Evolutionary conservation across 23 red algal species (phyloP), one percentile per base, ranked within the genome.

Genomic region (Agarophyton chilense): DNA sequence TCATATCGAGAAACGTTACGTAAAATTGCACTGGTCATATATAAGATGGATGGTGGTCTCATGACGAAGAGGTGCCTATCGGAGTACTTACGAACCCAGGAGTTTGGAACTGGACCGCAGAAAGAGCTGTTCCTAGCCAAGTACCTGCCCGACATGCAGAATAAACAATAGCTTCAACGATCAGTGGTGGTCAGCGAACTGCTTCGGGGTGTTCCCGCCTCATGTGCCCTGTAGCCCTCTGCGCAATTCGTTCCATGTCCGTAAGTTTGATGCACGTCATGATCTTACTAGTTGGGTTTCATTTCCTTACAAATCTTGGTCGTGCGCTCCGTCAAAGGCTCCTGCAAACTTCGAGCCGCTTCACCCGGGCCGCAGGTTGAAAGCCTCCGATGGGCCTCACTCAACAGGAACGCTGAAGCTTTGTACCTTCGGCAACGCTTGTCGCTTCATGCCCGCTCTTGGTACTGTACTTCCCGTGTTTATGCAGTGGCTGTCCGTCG

Each of bases 31-130:
- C 13, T 88, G 33, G 72, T 75, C 62, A 60, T 88, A 44, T 88
- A 88, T 53, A 75, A 75, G 35, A 88, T 77, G 55, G 83, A 88
- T 36, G 83, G 83, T 25, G 83, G 83, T 57, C 67, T 88, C 9
- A 88, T 88, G 83, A 88, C 83, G 7, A 88, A 88, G 71, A 54
- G 83, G 72, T 88, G 83, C 47, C 62, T 88, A 11, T 88, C 83
- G 4, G 83, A 88, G 54, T 88, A 88, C 35, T 60, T 88, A 19
- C 32, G 83, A 42, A 88, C 83, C 31, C 83, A 88, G 71, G 83
- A 88, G 51, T 88, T 88, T 44, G 83, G 83, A 9, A 88, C 64
- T 16, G 83, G 83, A 51, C 83, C 83, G 7, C 83, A 88, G 45
- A 88, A 88, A 57, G 83, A 88, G 67, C 83, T 88, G 9, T 88